phyloP scores from a whole-genome alignment of 2,329 filamentous ascomycete species.

The Pseudogymnoascus sp. region DNA sequence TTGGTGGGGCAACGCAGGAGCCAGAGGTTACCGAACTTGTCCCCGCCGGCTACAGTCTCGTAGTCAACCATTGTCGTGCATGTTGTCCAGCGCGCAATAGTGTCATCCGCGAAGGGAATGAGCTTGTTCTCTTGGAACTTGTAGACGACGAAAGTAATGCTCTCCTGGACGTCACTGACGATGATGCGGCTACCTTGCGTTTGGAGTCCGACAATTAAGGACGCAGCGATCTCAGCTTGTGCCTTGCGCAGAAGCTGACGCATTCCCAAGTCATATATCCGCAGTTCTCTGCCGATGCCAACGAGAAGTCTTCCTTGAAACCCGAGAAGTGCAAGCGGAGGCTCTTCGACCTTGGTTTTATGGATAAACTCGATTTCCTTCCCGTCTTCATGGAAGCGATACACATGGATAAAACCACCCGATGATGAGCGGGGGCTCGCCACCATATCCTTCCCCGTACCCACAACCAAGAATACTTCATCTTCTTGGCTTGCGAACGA shows the following conservation, averaged over 20 bases:
- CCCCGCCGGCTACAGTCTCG: constrained; percentile 86
- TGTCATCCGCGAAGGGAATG: constrained; percentile 90
- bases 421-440: constrained; percentile 67
- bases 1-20: constrained; percentile 81
- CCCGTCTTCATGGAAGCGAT: constrained; percentile 82
- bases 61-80: constrained; percentile 94
- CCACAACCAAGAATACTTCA: constrained; percentile 86
- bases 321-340: constrained; percentile 77
- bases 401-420: constrained; percentile 84
- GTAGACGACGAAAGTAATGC: constrained; percentile 86
- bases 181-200: constrained; percentile 87
- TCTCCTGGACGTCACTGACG: constrained; percentile 87
- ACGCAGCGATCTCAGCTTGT: constrained; percentile 68
- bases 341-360: constrained; percentile 86
- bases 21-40: constrained; percentile 97
- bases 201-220: constrained; percentile 80
- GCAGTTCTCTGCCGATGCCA: constrained; percentile 74
- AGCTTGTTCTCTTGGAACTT: constrained; percentile 86
- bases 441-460: constrained; percentile 84
- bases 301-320: constrained; percentile 87
- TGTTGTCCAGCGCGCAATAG: constrained; percentile 81
- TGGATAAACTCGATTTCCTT: constrained; percentile 87
- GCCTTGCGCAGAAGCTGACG: constrained; percentile 87
- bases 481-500: constrained; percentile 82
- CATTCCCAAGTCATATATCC: constrained; percentile 89